These are phyloP conservation scores for Infundibulicybe gibba DNA, from an alignment of 768 basidiomycete species.

Conservation along the genomic window DNA sequence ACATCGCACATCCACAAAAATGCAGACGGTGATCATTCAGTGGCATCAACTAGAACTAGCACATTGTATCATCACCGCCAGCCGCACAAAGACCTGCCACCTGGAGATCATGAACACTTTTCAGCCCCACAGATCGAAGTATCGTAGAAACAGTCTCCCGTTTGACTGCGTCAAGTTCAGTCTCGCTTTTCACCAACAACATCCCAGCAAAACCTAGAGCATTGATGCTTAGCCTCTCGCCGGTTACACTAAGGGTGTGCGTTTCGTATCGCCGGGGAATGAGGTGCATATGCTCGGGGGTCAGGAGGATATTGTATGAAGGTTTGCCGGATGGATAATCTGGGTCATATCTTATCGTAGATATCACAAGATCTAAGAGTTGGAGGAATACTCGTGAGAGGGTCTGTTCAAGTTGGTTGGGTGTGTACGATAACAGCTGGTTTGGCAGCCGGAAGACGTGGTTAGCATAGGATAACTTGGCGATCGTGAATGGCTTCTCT, in stretches of 20 bases:
- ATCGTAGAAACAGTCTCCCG: slow-evolving; percentile 61
- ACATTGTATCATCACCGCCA: too few species aligned
- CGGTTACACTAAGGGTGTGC: slow-evolving; percentile 48
- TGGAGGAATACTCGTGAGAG: slow-evolving; percentile 63
- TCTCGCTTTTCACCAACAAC: slow-evolving; percentile 81
- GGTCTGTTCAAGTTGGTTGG: slow-evolving; percentile 42
- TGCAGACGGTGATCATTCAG: too few species aligned
- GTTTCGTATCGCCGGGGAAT: slow-evolving; percentile 73
- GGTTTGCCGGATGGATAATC: slow-evolving; percentile 60
- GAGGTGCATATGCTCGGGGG: slow-evolving; percentile 82
- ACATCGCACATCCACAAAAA: too few species aligned
- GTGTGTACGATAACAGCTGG: slow-evolving; percentile 28
- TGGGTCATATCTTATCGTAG: slow-evolving; percentile 65
- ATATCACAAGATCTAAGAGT: slow-evolving; percentile 75
- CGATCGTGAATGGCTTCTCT: slow-evolving; percentile 75
- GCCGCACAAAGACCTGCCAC: slow-evolving; percentile 29
- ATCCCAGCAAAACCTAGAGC: slow-evolving; percentile 88
- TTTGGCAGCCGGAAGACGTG: slow-evolving; percentile 64
- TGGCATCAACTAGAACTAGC: slow-evolving; percentile 14
- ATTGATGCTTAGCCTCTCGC: slow-evolving; percentile 71
- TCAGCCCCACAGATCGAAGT: slow-evolving; percentile 59
- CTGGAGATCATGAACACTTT: too few species aligned
- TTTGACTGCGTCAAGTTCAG: slow-evolving; percentile 68
- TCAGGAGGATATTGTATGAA: slow-evolving; percentile 83
- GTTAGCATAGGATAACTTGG: slow-evolving; percentile 73